Conservation (phyloP, 306 rosid species). For the Cucumis melo region DNA sequence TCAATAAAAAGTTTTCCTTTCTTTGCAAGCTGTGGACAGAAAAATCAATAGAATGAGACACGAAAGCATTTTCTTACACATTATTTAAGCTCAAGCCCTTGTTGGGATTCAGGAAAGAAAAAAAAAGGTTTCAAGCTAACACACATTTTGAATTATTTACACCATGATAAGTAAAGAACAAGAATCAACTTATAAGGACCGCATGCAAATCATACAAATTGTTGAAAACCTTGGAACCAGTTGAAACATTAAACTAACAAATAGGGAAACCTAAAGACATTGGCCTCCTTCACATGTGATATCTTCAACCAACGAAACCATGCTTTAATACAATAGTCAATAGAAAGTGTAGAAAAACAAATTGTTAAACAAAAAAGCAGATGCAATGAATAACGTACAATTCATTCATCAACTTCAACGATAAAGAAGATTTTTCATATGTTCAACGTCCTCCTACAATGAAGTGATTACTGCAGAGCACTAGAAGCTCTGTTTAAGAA, state of each 20-base stretch:
- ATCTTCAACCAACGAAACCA: neutral
- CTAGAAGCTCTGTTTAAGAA: neutral
- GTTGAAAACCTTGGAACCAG: neutral
- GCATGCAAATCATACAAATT: neutral
- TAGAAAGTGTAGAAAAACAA: neutral
- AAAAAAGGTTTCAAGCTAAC: neutral
- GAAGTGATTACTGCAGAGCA: neutral
- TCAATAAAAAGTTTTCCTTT: slow-evolving; percentile 73
- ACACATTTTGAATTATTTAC: no score
- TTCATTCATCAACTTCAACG: neutral
- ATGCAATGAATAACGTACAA: neutral
- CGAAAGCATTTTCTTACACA: neutral
- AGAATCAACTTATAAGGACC: neutral
- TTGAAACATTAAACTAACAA: neutral
- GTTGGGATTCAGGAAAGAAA: neutral
- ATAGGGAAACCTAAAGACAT: neutral
- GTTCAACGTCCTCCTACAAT: neutral
- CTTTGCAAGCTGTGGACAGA: slow-evolving; percentile 57
- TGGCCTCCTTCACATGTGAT: neutral
- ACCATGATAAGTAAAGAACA: neutral
- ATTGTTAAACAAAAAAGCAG: neutral
- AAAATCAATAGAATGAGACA: slow-evolving; percentile 8
- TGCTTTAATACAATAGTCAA: neutral
- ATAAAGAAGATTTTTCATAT: neutral
- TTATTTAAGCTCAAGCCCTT: neutral